These are phyloP conservation scores for Aspergillus sergii DNA, from an alignment of 2,329 filamentous ascomycete genomes.

Conservation along the genomic window DNA sequence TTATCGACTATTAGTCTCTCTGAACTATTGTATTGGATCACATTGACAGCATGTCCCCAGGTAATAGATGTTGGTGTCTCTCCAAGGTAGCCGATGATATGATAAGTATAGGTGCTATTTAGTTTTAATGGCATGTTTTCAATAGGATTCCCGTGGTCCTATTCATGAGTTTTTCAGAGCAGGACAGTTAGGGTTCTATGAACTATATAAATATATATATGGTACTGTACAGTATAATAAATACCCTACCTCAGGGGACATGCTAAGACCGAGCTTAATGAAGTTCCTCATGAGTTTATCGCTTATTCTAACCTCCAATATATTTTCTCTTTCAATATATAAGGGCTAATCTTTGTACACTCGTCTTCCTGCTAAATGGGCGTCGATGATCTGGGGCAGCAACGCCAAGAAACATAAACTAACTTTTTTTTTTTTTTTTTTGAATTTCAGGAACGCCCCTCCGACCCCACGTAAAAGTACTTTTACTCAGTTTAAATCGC, in stretches of 20 bases:
- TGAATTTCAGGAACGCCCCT: slow-evolving; percentile 1
- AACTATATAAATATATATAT: not conserved
- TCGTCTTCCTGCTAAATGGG: not conserved
- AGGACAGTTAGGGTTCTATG: not conserved
- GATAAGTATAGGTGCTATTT: not conserved
- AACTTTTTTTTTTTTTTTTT: not conserved
- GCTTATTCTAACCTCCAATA: not conserved
- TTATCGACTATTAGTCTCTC: too few species aligned
- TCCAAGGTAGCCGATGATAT: not conserved
- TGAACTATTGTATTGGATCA: too few species aligned
- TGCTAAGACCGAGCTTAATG: not conserved
- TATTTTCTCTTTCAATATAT: not conserved
- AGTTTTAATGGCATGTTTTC: not conserved
- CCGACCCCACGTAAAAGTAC: slow-evolving; percentile 2
- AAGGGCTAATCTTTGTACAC: not conserved
- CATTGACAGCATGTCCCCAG: too few species aligned
- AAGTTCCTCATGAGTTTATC: not conserved
- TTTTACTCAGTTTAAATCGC: not conserved
- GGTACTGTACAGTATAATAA: not conserved
- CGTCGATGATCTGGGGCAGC: not conserved
- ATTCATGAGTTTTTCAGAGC: not conserved
- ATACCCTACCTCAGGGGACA: not conserved
- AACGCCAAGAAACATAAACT: not conserved
- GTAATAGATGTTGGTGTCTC: too few species aligned
- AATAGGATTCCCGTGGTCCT: not conserved